Base-by-base conservation (phyloP, 2,329 filamentous ascomycete species). In the Amylocarpus encephaloides region DNA sequence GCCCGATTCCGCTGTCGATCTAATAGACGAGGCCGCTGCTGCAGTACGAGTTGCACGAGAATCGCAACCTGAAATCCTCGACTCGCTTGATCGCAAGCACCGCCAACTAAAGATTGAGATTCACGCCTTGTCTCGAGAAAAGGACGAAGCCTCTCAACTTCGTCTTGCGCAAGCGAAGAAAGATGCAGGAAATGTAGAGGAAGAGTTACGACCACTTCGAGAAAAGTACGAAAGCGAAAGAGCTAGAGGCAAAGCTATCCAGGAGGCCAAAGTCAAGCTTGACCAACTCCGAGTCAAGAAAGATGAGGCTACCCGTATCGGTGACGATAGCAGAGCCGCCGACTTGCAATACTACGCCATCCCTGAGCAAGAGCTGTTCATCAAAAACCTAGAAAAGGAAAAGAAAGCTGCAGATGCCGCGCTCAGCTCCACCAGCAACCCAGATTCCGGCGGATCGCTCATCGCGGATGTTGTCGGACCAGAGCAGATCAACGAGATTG, bases 401-500 rank as follows among this genome's bases (percentile, higher is more conserved):
- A 92, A 94, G 69, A 80, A 80, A 13, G 80, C 79, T 43, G 86
- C 87, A 2, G 93, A 97, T 66, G 85, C 83, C 9, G 79, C 78
- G 12, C 72, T 84, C n/a, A 82, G 74, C 61, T 71, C 73, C 5
- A 68, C 66, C 9, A 72, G 71, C 29, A 71, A 72, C 29, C 69
- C 73, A 26, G 87, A 86, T 33, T 70, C 75, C 3, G 79, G 80
- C 49, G 80, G 83, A 47, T 80, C 88, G 19, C 84, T 97, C 68
- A 79, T 97, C 48, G 94, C 91, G 2, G 93, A 98, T 66, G 80
- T 93, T 42, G 93, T 98, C 58, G 93, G 93, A 5, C 90, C 91
- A 10, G 93, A 98, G 58, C 91, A 98, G 69, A 98, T 98, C 77
- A 97, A 98, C 67, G 92, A 97, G 66, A 98, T 98, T 54, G 93